Conservation (phyloP, 768 basidiomycete genomes). For the Amanita muscaria region DNA sequence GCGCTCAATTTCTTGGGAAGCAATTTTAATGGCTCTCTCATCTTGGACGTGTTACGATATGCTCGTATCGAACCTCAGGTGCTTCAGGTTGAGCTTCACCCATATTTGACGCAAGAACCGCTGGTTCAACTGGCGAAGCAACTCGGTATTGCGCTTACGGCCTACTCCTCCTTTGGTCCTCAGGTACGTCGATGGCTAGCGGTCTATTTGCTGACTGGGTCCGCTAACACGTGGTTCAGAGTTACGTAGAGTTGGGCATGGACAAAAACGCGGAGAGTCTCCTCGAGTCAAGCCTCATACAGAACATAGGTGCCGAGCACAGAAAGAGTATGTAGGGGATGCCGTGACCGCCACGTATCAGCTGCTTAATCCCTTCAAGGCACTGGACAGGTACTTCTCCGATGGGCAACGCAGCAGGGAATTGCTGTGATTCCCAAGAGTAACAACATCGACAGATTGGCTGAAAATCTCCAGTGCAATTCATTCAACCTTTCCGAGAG, state of each 20-base stretch:
- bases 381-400: conserved; percentile 62
- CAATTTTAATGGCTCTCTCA: conserved; percentile 64
- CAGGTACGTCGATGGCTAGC: conserved; percentile 20
- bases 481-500: conserved; percentile 43
- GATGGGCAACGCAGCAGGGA: conserved; percentile 67
- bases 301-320: conserved; percentile 37
- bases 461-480: conserved; percentile 37
- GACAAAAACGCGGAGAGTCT: conserved; percentile 44
- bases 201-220: conserved; percentile 10
- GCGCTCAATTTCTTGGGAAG: conserved; percentile 26
- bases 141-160: conserved; percentile 54
- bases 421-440: conserved; percentile 74
- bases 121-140: conserved; percentile 46
- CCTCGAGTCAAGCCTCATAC: conserved; percentile 39
- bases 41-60: conserved; percentile 73
- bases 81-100: conserved; percentile 67
- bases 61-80: conserved; percentile 64
- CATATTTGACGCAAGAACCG: conserved; percentile 55
- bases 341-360: background rate
- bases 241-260: conserved; percentile 59
- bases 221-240: conserved; percentile 22
- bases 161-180: conserved; percentile 48
- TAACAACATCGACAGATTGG: conserved; percentile 36
- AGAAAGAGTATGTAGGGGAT: conserved; percentile 38
- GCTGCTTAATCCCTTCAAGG: conserved; percentile 16